Conservation (phyloP, 2,329 filamentous ascomycete genomes). For the Pseudogymnoascus sp. region DNA sequence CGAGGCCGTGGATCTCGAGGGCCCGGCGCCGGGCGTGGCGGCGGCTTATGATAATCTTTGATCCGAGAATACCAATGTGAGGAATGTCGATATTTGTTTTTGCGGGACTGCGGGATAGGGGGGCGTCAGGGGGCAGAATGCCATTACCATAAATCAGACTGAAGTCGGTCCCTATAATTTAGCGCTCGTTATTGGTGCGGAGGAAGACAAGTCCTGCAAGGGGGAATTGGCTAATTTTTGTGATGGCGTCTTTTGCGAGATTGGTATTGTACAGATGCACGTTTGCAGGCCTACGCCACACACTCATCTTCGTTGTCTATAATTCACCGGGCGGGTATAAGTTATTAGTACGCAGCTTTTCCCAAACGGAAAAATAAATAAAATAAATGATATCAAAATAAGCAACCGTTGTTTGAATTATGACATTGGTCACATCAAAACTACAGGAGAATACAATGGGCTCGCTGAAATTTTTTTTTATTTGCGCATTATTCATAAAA, state of each 20-base stretch:
- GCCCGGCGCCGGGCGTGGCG: slow-evolving; percentile 28
- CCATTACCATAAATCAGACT: background rate
- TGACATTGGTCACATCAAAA: background rate
- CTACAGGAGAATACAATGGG: background rate
- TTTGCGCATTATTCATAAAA: background rate
- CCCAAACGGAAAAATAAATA: background rate
- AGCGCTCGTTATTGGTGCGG: background rate
- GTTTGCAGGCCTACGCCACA: background rate
- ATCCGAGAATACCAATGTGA: background rate
- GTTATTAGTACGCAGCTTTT: background rate
- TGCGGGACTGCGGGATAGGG: background rate
- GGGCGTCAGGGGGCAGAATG: background rate
- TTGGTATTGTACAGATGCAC: slow-evolving; percentile 2
- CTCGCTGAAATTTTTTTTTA: background rate
- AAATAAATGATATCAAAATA: background rate
- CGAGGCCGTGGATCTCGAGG: slow-evolving; percentile 29
- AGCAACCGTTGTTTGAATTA: background rate
- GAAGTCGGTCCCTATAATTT: background rate
- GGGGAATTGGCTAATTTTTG: background rate
- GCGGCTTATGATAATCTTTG: slow-evolving; percentile 25
- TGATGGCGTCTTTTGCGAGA: background rate
- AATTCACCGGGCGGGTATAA: background rate
- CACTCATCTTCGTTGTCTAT: slow-evolving; percentile 4
- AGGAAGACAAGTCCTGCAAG: background rate
- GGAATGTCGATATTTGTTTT: background rate